A percentile compares a stretch with the other conserved stretches of the same genome.
phyloP scores from a whole-genome alignment of 202 grass and related monocot genomes.

The Alloteropsis angusta region DNA sequence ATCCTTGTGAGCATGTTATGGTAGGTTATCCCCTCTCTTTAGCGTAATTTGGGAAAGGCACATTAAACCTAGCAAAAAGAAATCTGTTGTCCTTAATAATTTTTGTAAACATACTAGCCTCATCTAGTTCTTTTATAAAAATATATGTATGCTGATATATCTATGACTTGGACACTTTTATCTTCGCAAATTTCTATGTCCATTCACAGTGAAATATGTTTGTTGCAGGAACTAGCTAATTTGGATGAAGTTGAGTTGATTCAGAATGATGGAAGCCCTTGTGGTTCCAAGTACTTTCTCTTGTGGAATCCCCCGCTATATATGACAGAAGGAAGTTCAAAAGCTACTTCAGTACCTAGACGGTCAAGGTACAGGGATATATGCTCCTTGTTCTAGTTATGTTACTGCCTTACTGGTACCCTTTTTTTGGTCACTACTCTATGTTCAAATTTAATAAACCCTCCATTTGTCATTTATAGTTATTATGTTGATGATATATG shows the following conservation, averaged over 20 bases:
- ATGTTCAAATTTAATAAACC: slow-evolving; percentile 3
- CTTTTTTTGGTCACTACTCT: neutral
- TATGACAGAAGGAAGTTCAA: slow-evolving; percentile 25
- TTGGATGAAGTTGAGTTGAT: slow-evolving; percentile 62
- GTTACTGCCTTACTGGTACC: neutral
- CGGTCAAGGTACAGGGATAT: slow-evolving; percentile 46
- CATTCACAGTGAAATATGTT: neutral
- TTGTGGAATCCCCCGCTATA: slow-evolving; percentile 80
- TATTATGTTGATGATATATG: neutral
- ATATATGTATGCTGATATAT: neutral
- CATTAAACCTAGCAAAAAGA: neutral
- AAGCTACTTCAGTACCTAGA: slow-evolving; percentile 32
- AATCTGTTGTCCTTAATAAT: neutral
- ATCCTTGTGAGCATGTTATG: slow-evolving; percentile 86
- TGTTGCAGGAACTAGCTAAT: slow-evolving; percentile 62
- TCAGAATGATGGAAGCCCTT: slow-evolving; percentile 86
- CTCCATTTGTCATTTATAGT: neutral
- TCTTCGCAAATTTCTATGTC: neutral
- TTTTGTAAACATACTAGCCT: neutral
- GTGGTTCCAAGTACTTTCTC: slow-evolving; percentile 78
- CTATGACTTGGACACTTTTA: neutral
- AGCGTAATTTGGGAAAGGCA: neutral
- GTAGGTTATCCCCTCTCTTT: slow-evolving; percentile 40
- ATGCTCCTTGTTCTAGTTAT: neutral
- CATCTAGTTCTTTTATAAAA: neutral